phyloP scores from a whole-genome alignment of 2,329 filamentous ascomycete genomes.

The Phaeosphaeria sp. region DNA sequence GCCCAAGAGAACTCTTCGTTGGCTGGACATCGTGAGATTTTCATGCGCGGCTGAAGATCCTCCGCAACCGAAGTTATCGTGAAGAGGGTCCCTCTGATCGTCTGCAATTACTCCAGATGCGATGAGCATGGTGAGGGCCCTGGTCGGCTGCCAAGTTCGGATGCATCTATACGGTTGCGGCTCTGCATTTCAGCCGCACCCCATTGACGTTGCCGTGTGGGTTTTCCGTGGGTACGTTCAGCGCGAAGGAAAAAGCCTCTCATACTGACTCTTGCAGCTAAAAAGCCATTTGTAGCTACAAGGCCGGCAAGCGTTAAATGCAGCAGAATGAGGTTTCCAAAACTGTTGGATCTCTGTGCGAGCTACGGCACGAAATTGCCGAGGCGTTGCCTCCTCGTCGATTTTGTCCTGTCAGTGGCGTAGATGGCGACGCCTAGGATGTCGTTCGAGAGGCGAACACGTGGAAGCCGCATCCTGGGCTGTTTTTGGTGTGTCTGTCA shows the following conservation, averaged over 20 bases:
- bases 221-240: not conserved
- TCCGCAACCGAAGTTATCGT: not conserved
- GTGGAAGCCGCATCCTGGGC: not conserved
- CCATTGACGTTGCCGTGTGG: not conserved
- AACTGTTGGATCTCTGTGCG: not conserved
- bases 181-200: not conserved
- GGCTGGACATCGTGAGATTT: not conserved
- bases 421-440: not conserved
- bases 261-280: not conserved
- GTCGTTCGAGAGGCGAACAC: not conserved
- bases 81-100: not conserved
- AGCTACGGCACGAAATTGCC: not conserved
- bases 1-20: not conserved
- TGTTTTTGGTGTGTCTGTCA: not conserved
- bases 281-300: not conserved
- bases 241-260: not conserved
- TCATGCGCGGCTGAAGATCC: not conserved
- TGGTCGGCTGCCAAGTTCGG: not conserved
- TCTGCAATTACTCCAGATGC: not conserved
- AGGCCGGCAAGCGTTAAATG: not conserved
- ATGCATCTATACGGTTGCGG: not conserved
- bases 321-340: not conserved
- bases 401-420: not conserved
- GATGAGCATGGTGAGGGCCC: not conserved
- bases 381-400: not conserved